These are phyloP conservation scores for Lipomyces yamanashiensis DNA, from an alignment of 805 yeast genomes.

Conservation along the genomic window DNA sequence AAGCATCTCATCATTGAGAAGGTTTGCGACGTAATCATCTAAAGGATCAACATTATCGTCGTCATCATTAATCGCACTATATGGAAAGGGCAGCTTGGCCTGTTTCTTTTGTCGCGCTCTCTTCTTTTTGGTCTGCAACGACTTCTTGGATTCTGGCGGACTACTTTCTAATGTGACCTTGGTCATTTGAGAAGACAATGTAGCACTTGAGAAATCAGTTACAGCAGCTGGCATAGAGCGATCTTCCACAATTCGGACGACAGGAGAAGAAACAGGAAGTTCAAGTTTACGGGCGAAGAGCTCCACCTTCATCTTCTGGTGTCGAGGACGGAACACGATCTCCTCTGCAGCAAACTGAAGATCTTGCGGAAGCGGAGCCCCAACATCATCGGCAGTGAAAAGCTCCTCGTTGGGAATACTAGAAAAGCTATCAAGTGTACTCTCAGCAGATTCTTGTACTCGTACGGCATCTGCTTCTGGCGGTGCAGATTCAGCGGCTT, in stretches of 20 bases:
- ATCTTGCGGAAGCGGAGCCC: constrained; percentile 17
- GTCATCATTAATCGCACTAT: background rate
- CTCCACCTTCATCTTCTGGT: background rate
- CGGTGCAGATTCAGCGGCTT: too few relatives aligned
- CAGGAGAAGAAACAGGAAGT: background rate
- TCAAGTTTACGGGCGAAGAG: constrained; percentile 14
- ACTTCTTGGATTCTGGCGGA: background rate
- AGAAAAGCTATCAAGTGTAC: too few relatives aligned
- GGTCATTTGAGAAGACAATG: background rate
- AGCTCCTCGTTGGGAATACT: background rate
- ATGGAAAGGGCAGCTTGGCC: constrained; percentile 7
- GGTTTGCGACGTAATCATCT: constrained; percentile 33
- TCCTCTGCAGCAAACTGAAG: constrained; percentile 9
- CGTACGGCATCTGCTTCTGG: too few relatives aligned
- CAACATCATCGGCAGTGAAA: too few relatives aligned
- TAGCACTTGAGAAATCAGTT: background rate
- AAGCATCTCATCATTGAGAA: constrained; percentile 15
- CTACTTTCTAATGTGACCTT: background rate
- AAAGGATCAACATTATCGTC: constrained; percentile 22
- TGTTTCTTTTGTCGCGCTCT: background rate
- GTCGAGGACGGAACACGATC: constrained; percentile 29
- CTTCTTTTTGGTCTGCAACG: background rate
- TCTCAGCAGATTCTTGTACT: too few relatives aligned
- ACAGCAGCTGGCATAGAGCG: background rate
- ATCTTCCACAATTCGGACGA: constrained; percentile 10